Evolutionary conservation across 768 basidiomycete genomes (phyloP).

Genomic region (Leucocoprinus birnbaumii): DNA sequence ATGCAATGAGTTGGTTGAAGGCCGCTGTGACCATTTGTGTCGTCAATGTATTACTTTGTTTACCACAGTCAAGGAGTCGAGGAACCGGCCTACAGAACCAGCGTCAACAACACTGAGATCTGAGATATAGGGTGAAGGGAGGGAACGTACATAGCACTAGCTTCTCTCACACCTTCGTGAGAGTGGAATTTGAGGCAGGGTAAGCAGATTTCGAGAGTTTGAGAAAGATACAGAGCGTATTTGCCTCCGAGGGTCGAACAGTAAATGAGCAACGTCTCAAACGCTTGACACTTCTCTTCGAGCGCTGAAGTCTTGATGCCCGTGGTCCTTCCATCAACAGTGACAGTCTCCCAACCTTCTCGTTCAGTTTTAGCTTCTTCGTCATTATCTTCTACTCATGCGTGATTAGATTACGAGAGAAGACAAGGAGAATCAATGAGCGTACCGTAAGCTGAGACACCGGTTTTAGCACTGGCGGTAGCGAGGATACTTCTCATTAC

Average conservation of each 20-base stretch:
- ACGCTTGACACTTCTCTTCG: conserved; percentile 87
- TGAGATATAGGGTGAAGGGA: too few relatives aligned
- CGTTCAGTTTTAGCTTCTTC: conserved; percentile 52
- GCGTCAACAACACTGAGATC: not conserved
- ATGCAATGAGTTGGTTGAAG: conserved; percentile 60
- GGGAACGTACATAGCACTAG: conserved; percentile 68
- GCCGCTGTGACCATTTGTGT: conserved; percentile 69
- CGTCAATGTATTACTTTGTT: conserved; percentile 61
- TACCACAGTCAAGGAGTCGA: conserved; percentile 66
- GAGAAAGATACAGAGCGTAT: conserved; percentile 72
- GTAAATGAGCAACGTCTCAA: conserved; percentile 83
- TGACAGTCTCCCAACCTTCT: conserved; percentile 78
- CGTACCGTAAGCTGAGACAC: conserved; percentile 71
- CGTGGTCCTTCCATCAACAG: conserved; percentile 72
- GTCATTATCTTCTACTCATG: conserved; percentile 43
- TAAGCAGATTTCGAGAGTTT: conserved; percentile 68
- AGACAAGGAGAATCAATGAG: not conserved
- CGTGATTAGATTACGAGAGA: not conserved
- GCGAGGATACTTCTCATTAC: conserved; percentile 80
- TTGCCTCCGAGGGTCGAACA: conserved; percentile 62
- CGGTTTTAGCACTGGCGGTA: conserved; percentile 78
- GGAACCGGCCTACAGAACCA: conserved; percentile 57
- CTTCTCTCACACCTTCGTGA: conserved; percentile 83
- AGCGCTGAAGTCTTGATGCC: conserved; percentile 79
- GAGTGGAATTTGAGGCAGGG: conserved; percentile 75